Conservation (phyloP, 2,329 filamentous ascomycete genomes). For the Metarhizium humberi region DNA sequence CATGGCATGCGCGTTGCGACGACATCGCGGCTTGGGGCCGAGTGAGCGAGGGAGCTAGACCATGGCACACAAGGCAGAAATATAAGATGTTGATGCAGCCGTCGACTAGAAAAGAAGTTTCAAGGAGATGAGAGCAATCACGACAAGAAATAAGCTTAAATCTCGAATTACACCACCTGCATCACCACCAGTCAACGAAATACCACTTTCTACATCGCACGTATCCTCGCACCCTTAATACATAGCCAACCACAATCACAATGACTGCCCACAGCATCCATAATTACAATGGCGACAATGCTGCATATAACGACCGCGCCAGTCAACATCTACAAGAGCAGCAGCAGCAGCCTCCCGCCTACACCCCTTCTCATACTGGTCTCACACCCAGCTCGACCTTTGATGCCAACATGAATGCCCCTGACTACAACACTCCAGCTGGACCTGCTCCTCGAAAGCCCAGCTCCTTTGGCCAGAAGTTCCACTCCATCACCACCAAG, state of each 20-base stretch:
- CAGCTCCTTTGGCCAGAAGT: slow-evolving; percentile 40
- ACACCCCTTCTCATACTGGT: slow-evolving; percentile 3
- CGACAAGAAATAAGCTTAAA: neutral
- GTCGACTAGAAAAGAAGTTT: neutral
- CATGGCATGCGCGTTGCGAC: neutral
- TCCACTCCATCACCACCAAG: slow-evolving; percentile 58
- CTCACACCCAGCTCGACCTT: slow-evolving; percentile 1
- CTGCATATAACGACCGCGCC: slow-evolving; percentile 6
- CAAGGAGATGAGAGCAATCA: neutral
- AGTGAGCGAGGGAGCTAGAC: neutral
- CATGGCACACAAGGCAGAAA: neutral
- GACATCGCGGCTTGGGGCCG: neutral
- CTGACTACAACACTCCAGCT: neutral
- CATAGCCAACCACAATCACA: neutral
- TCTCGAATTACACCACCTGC: neutral
- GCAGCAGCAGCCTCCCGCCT: slow-evolving; percentile 12
- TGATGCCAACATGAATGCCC: neutral
- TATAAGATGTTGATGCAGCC: neutral
- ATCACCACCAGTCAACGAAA: no score
- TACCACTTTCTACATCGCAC: neutral
- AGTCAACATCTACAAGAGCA: slow-evolving; percentile 4
- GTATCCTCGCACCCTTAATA: neutral
- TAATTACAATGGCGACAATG: neutral
- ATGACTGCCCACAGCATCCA: slow-evolving; percentile 12
- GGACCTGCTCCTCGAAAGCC: slow-evolving; percentile 15